Percentiles rank a stretch among this genome's conserved stretches.
phyloP scores from a whole-genome alignment of 192 early-diverging fungal genomes.

The Entomortierella parvispora region DNA sequence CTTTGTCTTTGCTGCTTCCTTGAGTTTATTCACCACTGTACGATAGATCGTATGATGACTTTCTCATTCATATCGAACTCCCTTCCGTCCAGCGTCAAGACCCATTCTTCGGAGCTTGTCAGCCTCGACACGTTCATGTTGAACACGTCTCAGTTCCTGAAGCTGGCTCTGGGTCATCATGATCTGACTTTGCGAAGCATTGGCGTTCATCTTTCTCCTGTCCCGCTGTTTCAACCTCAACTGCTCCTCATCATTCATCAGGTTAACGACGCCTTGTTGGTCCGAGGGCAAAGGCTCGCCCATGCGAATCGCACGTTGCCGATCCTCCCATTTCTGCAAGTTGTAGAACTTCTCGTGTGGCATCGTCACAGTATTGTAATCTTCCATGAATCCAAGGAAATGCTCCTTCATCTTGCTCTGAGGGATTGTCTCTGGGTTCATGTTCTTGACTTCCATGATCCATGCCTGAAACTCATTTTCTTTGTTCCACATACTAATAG shows the following conservation, averaged over 20 bases:
- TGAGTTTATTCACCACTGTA: too few species aligned
- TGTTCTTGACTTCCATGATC: conserved; percentile 63
- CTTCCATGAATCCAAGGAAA: conserved; percentile 69
- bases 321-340: conserved; percentile 60
- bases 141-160: conserved; percentile 54
- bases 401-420: conserved; percentile 61
- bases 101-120: conserved; percentile 65
- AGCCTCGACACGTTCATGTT: conserved; percentile 58
- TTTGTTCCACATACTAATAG: conserved; percentile 48
- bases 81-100: conserved; percentile 59
- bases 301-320: conserved; percentile 58
- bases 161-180: conserved; percentile 57
- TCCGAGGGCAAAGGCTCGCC: conserved; percentile 40
- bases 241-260: conserved; percentile 63
- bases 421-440: conserved; percentile 57
- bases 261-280: conserved; percentile 39
- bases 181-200: conserved; percentile 17
- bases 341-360: conserved; percentile 70
- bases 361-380: conserved; percentile 71
- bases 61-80: conserved; percentile 60
- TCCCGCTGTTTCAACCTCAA: conserved; percentile 50
- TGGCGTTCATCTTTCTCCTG: conserved; percentile 17
- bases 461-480: conserved; percentile 66
- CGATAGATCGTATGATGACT: conserved; percentile 18
- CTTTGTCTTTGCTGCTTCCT: too few species aligned